Base-by-base conservation (phyloP, 2,329 filamentous ascomycete species). In the Pyricularia sp. region DNA sequence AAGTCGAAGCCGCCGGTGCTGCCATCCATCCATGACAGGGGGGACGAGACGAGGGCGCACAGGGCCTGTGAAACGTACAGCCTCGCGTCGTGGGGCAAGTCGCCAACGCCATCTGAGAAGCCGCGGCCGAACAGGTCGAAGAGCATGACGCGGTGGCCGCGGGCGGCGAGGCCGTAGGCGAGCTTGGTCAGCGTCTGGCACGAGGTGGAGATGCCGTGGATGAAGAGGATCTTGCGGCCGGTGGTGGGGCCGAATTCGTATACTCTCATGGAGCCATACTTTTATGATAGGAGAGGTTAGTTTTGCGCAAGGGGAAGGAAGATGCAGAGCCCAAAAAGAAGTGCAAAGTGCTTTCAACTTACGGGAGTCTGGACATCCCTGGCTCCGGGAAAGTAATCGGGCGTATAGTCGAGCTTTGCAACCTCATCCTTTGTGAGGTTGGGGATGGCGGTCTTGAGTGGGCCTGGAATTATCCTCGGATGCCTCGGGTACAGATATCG, bases 131-230 rank as follows among this genome's bases (percentile, higher is more conserved):
- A 92, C 64, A 92, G 82, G 74, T 92, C 85, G 76, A 93, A 95
- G 4, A 95, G 81, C 88, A 97, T 89, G 14, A 97, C 92, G 61
- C 93, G 86, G 75, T 88, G 94, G 36, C 92, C 91, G 64, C 64
- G 71, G 58, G 85, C 82, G 2, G 86, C 92, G 26, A 96, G 83
- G 25, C 83, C 84, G 73, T 88, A 82, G 31, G 92, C 91, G 42
- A 96, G 78, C 64, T 84, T 85, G 30, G 85, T 84, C 20, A 95
- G 82, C 1, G 91, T 89, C 73, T 94, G 86, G 77, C 90, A 93
- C 0, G 92, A 90, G 0, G 92, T 96, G 70, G 89, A 92, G 76
- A 96, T 94, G 64, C 93, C 93, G 76, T 96, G 93, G 10, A 97
- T 83, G 42, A 96, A 83, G 20, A 96, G 78, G 4, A 95, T 88